Evolutionary conservation across 2,329 filamentous ascomycete species (phyloP).

Genomic region (Trichoderma asperellum): DNA sequence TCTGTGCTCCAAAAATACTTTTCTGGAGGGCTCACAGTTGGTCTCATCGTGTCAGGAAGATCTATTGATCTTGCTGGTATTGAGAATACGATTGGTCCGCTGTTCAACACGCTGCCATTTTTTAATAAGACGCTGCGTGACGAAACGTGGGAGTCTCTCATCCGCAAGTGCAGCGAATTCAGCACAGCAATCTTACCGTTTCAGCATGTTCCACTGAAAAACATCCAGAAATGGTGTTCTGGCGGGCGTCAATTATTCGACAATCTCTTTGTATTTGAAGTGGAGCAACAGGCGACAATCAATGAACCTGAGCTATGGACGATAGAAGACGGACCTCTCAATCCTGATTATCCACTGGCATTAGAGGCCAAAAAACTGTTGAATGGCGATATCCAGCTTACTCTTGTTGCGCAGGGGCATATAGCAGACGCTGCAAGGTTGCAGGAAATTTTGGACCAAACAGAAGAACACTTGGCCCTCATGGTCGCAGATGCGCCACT

Average conservation of each 20-base stretch:
- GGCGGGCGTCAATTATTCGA: constrained; percentile 70
- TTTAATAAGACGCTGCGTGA: constrained; percentile 50
- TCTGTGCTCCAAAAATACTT: constrained; percentile 61
- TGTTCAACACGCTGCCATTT: constrained; percentile 90
- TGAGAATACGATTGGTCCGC: constrained; percentile 73
- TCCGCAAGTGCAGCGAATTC: constrained; percentile 70
- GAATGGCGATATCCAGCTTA: constrained; percentile 55
- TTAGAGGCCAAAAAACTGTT: constrained; percentile 68
- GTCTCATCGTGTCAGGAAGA: constrained; percentile 79
- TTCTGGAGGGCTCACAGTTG: constrained; percentile 59
- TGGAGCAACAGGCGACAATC: constrained; percentile 42
- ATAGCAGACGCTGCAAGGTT: constrained; percentile 42
- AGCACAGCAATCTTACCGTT: constrained; percentile 70
- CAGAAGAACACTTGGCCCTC: constrained; percentile 39
- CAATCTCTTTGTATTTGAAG: constrained; percentile 80
- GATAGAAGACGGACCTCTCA: constrained; percentile 50
- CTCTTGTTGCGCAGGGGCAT: constrained; percentile 60
- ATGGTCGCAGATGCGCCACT: constrained; percentile 25
- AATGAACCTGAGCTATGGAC: constrained; percentile 57
- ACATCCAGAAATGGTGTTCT: constrained; percentile 79
- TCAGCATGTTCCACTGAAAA: constrained; percentile 73
- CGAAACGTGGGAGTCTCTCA: constrained; percentile 62
- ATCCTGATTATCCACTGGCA: constrained; percentile 74
- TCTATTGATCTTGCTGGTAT: constrained; percentile 68
- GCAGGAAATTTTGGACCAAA: constrained; percentile 44